These are phyloP conservation scores for Symbiotaphrina buchneri DNA, from an alignment of 495 filamentous ascomycete species.

Conservation along the genomic window DNA sequence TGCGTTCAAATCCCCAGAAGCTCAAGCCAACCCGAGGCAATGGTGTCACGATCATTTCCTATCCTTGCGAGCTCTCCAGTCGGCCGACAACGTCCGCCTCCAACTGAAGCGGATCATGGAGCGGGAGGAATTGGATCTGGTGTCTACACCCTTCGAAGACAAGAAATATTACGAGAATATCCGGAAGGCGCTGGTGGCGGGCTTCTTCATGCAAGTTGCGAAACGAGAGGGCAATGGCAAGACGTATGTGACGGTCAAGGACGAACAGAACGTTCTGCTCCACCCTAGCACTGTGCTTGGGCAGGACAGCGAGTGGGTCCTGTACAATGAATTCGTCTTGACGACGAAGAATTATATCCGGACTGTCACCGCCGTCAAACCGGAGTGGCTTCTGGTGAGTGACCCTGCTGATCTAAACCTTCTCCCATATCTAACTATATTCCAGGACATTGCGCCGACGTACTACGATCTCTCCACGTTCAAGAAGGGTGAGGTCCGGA, in stretches of 20 bases:
- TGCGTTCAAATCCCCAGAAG: conserved; percentile 63
- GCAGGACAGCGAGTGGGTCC: conserved; percentile 81
- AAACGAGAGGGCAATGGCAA: conserved; percentile 63
- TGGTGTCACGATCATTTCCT: conserved; percentile 99
- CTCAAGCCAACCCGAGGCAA: conserved; percentile 51
- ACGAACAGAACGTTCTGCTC: conserved; percentile 73
- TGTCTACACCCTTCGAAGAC: conserved; percentile 77
- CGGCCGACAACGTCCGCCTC: conserved; percentile 76
- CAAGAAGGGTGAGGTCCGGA: conserved; percentile 67
- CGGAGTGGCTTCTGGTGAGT: conserved; percentile 81
- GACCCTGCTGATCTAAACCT: neutral
- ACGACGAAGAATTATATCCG: conserved; percentile 85
- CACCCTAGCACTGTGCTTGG: conserved; percentile 78
- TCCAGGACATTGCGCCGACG: conserved; percentile 62
- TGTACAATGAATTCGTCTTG: conserved; percentile 97
- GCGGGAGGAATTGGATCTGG: conserved; percentile 56
- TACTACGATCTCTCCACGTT: conserved; percentile 85
- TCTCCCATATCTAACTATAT: neutral
- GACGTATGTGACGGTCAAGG: conserved; percentile 85
- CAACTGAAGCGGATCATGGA: conserved; percentile 96
- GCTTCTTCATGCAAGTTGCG: conserved; percentile 99
- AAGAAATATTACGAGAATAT: conserved; percentile 98
- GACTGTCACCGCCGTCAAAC: conserved; percentile 34
- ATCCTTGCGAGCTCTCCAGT: conserved; percentile 69
- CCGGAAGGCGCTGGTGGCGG: conserved; percentile 72